Conservation (phyloP, 805 yeast species). For the Barnettozyma sucrosica region DNA sequence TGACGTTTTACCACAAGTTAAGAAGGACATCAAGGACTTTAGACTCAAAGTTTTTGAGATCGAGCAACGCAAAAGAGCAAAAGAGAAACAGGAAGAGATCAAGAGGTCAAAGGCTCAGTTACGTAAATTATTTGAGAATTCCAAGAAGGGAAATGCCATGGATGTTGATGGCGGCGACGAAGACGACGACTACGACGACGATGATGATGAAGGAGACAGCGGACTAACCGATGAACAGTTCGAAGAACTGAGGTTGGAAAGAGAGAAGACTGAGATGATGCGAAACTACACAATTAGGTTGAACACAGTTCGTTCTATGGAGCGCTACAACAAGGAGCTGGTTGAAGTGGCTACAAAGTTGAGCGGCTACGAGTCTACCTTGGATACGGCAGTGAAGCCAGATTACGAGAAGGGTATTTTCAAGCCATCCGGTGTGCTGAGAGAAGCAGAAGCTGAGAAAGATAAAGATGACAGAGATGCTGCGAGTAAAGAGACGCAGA, state of each 20-base stretch:
- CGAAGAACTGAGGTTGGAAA: conserved; percentile 26
- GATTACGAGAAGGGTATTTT: conserved; percentile 17
- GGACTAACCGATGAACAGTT: conserved; percentile 31
- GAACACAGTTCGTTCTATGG: conserved; percentile 11
- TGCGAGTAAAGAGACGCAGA: background rate
- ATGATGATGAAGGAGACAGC: conserved; percentile 21
- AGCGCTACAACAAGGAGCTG: conserved; percentile 16
- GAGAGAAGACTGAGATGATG: conserved; percentile 16
- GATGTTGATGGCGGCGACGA: conserved; percentile 23
- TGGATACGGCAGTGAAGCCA: conserved; percentile 29
- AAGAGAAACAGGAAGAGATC: conserved; percentile 43
- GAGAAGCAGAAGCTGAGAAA: conserved; percentile 34
- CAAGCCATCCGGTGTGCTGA: conserved; percentile 18
- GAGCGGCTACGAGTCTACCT: conserved; percentile 31
- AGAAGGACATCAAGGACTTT: conserved; percentile 48
- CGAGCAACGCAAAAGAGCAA: conserved; percentile 46
- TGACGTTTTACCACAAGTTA: conserved; percentile 46
- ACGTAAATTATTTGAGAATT: conserved; percentile 38
- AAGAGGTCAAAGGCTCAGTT: conserved; percentile 42
- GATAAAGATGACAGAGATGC: conserved; percentile 39
- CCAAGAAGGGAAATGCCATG: conserved; percentile 24
- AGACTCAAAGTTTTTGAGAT: conserved; percentile 47
- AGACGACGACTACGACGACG: conserved; percentile 17
- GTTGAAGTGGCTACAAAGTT: conserved; percentile 22
- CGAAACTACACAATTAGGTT: conserved; percentile 19